A percentile compares a stretch with the other conserved stretches of the same genome.
Evolutionary conservation across 495 filamentous ascomycete species (phyloP).

Genomic region (Aspergillus haitiensis): DNA sequence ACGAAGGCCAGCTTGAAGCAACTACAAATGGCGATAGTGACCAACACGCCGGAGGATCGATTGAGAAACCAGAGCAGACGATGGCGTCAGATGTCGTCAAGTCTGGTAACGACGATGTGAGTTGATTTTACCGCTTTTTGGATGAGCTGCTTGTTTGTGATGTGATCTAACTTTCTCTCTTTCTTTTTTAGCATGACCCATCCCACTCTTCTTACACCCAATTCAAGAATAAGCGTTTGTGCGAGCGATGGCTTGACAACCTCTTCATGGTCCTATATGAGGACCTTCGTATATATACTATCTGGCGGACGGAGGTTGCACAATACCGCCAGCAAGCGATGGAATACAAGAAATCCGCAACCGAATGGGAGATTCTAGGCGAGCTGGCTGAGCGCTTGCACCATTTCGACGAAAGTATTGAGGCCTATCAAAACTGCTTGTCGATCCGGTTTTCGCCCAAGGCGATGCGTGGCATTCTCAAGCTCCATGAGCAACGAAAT

Average conservation of each 20-base stretch:
- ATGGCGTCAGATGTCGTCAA: constrained; percentile 80
- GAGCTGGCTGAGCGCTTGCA: constrained; percentile 90
- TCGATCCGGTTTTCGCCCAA: constrained; percentile 83
- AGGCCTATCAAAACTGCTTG: constrained; percentile 86
- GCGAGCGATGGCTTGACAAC: constrained; percentile 97
- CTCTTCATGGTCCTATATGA: constrained; percentile 99
- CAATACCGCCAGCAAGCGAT: constrained; percentile 86
- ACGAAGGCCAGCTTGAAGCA: constrained; percentile 24
- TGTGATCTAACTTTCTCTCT: neutral
- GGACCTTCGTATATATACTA: constrained; percentile 96
- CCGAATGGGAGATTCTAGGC: constrained; percentile 98
- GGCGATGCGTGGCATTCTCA: constrained; percentile 80
- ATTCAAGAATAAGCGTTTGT: constrained; percentile 94
- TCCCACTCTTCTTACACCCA: constrained; percentile 57
- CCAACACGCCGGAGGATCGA: constrained; percentile 45
- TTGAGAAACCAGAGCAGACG: constrained; percentile 81
- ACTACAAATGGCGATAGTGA: constrained; percentile 36
- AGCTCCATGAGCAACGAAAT: constrained; percentile 68
- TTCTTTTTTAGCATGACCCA: constrained; percentile 41
- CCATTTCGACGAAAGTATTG: constrained; percentile 82
- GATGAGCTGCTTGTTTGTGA: neutral
- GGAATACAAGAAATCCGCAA: constrained; percentile 90
- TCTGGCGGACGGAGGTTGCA: constrained; percentile 97
- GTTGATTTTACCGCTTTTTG: constrained; percentile 19
- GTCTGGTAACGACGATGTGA: constrained; percentile 75